A percentile compares a stretch with the other conserved stretches of the same genome.
Evolutionary conservation across 768 basidiomycete species (phyloP).

Genomic region (Lentinula detonsa): DNA sequence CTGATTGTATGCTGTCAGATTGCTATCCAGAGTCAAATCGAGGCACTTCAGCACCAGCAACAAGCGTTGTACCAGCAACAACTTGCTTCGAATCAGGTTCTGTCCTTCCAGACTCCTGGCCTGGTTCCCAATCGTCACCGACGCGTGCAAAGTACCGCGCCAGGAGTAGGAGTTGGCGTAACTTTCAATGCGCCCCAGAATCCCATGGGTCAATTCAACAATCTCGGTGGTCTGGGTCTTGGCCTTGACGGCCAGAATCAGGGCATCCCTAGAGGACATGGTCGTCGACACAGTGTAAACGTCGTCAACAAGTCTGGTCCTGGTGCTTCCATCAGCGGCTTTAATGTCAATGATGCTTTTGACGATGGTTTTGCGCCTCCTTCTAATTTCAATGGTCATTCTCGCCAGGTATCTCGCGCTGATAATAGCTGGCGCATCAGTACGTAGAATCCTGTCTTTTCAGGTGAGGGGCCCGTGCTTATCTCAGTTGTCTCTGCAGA

Average conservation of each 20-base stretch:
- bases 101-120: conserved; percentile 75
- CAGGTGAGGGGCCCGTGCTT: neutral
- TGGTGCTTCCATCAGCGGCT: conserved; percentile 39
- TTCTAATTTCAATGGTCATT: conserved; percentile 56
- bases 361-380: conserved; percentile 78
- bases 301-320: conserved; percentile 67
- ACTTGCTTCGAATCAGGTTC: conserved; percentile 79
- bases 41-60: conserved; percentile 85
- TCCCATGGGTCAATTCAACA: conserved; percentile 66
- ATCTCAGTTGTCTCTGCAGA: conserved; percentile 30
- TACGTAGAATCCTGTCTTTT: conserved; percentile 31
- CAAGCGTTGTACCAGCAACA: conserved; percentile 88
- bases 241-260: conserved; percentile 61
- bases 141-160: conserved; percentile 83
- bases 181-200: conserved; percentile 41
- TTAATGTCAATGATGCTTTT: conserved; percentile 63
- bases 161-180: conserved; percentile 39
- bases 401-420: conserved; percentile 67
- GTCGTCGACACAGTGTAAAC: conserved; percentile 86
- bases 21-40: conserved; percentile 86
- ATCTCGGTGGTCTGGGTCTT: conserved; percentile 42
- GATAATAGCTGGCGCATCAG: conserved; percentile 90
- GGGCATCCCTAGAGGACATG: conserved; percentile 77
- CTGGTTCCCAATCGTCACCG: conserved; percentile 70
- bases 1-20: conserved; percentile 43